These are phyloP conservation scores for Cystobasidium onofrii DNA, from an alignment of 768 basidiomycete genomes.

Conservation along the genomic window DNA sequence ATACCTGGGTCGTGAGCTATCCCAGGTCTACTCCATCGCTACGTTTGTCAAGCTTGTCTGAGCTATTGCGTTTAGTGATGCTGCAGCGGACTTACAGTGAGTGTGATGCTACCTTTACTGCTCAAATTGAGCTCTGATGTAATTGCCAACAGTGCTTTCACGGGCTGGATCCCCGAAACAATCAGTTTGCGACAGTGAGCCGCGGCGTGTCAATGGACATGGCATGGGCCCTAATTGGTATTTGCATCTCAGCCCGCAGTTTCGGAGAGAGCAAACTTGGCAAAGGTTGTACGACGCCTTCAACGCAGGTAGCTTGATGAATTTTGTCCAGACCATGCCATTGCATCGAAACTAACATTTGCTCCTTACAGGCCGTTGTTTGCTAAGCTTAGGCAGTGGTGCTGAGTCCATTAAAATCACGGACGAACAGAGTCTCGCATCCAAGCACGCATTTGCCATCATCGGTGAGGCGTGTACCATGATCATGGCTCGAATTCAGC, in stretches of 20 bases:
- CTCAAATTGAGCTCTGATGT: not conserved
- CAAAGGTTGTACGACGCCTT: not conserved
- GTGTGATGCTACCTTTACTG: not conserved
- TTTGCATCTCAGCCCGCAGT: not conserved
- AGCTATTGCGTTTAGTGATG: no score
- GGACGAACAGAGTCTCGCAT: not conserved
- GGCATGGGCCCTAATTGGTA: no score
- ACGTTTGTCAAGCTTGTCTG: no score
- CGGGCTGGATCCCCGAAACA: slow-evolving; percentile 27
- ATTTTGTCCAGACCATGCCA: not conserved
- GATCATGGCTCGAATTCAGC: not conserved
- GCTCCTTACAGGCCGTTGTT: not conserved
- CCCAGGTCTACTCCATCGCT: no score
- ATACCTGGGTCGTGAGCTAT: slow-evolving; percentile 19
- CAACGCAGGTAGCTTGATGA: slow-evolving; percentile 7
- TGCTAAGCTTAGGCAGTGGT: slow-evolving; percentile 22
- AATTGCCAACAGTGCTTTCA: slow-evolving; percentile 1
- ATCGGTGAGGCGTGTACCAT: not conserved
- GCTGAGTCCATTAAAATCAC: not conserved
- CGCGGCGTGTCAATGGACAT: no score
- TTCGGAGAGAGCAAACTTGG: slow-evolving; percentile 21
- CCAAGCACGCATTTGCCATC: slow-evolving; percentile 27
- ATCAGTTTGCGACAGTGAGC: slow-evolving; percentile 8
- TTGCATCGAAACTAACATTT: not conserved
- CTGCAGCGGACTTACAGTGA: slow-evolving; percentile 15